Percentiles rank a stretch among this genome's conserved stretches.
Conservation (phyloP, 2,329 filamentous ascomycete genomes). For the Zarea fungicola region DNA sequence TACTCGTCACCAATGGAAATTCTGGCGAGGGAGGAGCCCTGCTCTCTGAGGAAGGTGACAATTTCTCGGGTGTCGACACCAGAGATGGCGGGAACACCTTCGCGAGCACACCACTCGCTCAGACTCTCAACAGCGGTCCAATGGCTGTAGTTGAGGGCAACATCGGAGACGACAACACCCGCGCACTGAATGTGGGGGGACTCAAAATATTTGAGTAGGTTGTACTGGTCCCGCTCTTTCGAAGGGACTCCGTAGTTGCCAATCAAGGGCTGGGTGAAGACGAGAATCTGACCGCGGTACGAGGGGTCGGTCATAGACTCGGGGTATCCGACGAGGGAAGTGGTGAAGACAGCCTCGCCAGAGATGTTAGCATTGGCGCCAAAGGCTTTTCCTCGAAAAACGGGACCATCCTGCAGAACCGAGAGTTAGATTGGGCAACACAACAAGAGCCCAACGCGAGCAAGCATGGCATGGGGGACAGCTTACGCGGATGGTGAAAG, state of each 20-base stretch:
- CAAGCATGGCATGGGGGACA: neutral
- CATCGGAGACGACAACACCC: slow-evolving; percentile 92
- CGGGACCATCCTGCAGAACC: slow-evolving; percentile 69
- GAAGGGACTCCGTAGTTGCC: slow-evolving; percentile 98
- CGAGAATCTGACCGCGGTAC: slow-evolving; percentile 90
- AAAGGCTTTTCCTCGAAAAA: slow-evolving; percentile 95
- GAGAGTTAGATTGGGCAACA: no score
- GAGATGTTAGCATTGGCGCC: slow-evolving; percentile 95
- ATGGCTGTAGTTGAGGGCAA: slow-evolving; percentile 90
- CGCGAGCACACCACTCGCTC: slow-evolving; percentile 88
- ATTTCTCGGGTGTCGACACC: slow-evolving; percentile 96
- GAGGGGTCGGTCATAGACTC: slow-evolving; percentile 89
- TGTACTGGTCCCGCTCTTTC: slow-evolving; percentile 74
- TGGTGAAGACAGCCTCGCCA: slow-evolving; percentile 97
- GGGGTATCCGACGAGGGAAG: slow-evolving; percentile 94
- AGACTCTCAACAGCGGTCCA: slow-evolving; percentile 97
- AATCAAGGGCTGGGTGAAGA: slow-evolving; percentile 96
- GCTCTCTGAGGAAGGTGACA: slow-evolving; percentile 91
- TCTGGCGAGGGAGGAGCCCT: slow-evolving; percentile 89
- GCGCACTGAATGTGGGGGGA: slow-evolving; percentile 95
- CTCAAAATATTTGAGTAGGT: slow-evolving; percentile 95
- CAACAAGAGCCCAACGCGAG: neutral
- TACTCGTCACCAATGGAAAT: slow-evolving; percentile 97
- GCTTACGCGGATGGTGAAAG: slow-evolving; percentile 84
- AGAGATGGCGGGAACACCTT: slow-evolving; percentile 92